Evolutionary conservation across 2,329 filamentous ascomycete genomes (phyloP), one percentile per base, ranked within the genome.

Genomic region (Xylariaceae sp.): DNA sequence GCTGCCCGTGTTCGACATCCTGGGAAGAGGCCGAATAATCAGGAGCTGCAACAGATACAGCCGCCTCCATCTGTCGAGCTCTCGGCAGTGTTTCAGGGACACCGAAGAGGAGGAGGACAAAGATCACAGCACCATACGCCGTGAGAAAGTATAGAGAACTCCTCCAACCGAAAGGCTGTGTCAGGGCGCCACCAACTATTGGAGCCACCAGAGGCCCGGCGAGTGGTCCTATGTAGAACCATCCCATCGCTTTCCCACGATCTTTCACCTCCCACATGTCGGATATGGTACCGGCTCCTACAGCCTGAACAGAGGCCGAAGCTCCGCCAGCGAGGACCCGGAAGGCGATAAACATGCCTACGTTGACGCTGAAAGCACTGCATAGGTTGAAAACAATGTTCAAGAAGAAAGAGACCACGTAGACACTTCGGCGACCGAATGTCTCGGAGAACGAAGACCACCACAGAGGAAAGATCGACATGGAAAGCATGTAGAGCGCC

Each of bases 401-500:
- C 12, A 91, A 67, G 17, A 72, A 60, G 60, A 93, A 93, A 0
- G 85, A 89, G 26, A 77, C 65, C 24, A 94, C 64, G 59, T 91
- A 93, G 52, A 94, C 85, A n/a, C 80, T 82, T 17, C 88, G 78
- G 31, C 88, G 78, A 11, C 88, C 88, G 1, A 79, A 64, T 1
- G 71, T 71, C 53, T 93, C 88, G 8, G 84, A 88, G 56, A 93
- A 89, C 2, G 83, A 83, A 1, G 84, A 88, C 86, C 86, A 93
- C 87, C 87, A 93, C 1, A 94, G 71, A 0, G 88, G 88, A 51
- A 89, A 91, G 34, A 93, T 87, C 41, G 81, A 79, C 86, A 93
- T 88, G 52, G 78, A 71, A 4, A 93, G 71, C 86, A 93, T 89
- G 61, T 90, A 93, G 43, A 91, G 64, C 0, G 87, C 84, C 1